Base-by-base conservation (phyloP, 2,329 filamentous ascomycete species). In the Ascochyta clinopodiicola region DNA sequence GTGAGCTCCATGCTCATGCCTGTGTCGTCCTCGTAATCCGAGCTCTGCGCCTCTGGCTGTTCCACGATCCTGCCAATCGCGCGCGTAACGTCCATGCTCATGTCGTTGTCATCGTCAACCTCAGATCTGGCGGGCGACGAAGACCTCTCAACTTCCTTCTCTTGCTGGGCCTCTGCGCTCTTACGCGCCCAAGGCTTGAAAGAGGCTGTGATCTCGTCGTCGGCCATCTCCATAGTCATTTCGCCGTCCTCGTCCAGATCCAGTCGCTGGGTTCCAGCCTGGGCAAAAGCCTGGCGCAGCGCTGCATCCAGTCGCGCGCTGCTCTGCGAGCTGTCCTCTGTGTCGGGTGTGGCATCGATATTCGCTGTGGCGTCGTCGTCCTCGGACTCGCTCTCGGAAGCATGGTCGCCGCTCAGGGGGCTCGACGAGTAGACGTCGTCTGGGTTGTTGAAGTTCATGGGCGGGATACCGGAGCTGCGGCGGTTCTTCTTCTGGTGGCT, bases 71-170 rank as follows among this genome's bases (percentile, higher is more conserved):
- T 85, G 8, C 94, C 94, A 48, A 96, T 81, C 8, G 86, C 91
- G 50, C 86, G 86, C 2, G 94, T 97, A 7, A 97, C 91, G 66
- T 98, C 94, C 94, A 98, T 97, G 21, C 91, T 95, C 82, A 96
- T 88, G 35, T 93, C 91, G 60, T 82, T 78, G 12, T 80, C 79
- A 12, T 83, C 56, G 13, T 59, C 62, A 5, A 77, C 71, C 22
- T 80, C 71, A 48, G 75, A 75, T 44, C 75, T 75, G n/a, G 76
- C 75, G 21, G 78, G 76, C 10, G 78, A 80, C 60, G 81, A 82
- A 4, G 79, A 79, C 55, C 81, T 79, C 6, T 78, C 67, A 35
- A 82, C 81, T 59, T 84, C 81, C 58, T 84, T 81, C 40, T 82
- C 79, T 39, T 73, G 62, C 42, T 69, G 63, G 56, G 59, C 66